These are phyloP conservation scores for Cerrena zonata DNA, from an alignment of 1,284 basidiomycete genomes.

Conservation along the genomic window DNA sequence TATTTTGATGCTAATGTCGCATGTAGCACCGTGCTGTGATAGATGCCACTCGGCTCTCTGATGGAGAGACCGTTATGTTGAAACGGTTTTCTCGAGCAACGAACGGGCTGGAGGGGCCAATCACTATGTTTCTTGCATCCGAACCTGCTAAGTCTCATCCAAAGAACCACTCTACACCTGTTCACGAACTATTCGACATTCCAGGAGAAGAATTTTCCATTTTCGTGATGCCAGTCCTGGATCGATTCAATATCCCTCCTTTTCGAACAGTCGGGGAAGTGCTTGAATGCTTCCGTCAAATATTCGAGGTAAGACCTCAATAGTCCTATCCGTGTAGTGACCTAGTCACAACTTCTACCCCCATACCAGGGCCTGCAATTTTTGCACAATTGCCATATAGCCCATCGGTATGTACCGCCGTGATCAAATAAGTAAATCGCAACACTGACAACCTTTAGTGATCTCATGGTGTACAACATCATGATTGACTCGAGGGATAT, in stretches of 20 bases:
- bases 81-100: slow-evolving; percentile 14
- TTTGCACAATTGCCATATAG: slow-evolving; percentile 15
- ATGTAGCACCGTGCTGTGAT: too few species aligned
- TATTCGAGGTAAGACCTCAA: slow-evolving; percentile 25
- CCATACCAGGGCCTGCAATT: slow-evolving; percentile 16
- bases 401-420: slow-evolving; percentile 12
- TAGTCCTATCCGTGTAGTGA: too few species aligned
- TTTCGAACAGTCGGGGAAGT: slow-evolving; percentile 23
- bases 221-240: slow-evolving; percentile 11
- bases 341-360: too few species aligned
- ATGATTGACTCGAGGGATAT: slow-evolving; percentile 33
- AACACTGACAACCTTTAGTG: too few species aligned
- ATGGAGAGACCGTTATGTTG: slow-evolving; percentile 19
- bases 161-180: slow-evolving; percentile 2
- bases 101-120: slow-evolving; percentile 14
- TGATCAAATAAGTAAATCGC: too few species aligned
- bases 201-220: not conserved
- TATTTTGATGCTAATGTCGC: too few species aligned
- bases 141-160: not conserved
- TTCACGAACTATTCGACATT: not conserved
- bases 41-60: slow-evolving; percentile 24
- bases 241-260: slow-evolving; percentile 14
- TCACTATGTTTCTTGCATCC: slow-evolving; percentile 4
- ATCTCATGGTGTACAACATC: slow-evolving; percentile 33
- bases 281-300: slow-evolving; percentile 23